Percentiles rank a stretch among this genome's conserved stretches.
phyloP scores from a whole-genome alignment of 176 grass and related monocot genomes.

The Avena atlantica region DNA sequence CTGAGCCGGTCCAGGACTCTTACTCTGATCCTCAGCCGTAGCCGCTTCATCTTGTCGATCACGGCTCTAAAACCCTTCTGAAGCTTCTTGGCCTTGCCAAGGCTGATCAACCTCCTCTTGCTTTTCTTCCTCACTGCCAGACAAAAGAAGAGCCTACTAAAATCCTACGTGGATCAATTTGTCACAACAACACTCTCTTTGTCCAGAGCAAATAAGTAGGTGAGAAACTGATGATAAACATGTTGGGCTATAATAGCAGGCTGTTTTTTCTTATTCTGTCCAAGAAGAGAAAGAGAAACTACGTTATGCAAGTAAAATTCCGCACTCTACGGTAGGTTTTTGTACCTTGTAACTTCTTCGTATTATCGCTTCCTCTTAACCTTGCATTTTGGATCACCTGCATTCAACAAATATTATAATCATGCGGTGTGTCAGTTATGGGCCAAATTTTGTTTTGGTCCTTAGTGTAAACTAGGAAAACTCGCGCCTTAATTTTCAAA shows the following conservation, averaged over 20 bases:
- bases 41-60: conserved; percentile 59
- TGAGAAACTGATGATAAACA: too few relatives aligned
- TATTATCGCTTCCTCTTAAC: conserved; percentile 45
- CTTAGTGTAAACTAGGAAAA: neutral
- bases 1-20: conserved; percentile 54
- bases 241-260: too few relatives aligned
- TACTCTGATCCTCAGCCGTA: conserved; percentile 67
- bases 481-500: neutral
- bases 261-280: too few relatives aligned
- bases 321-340: neutral
- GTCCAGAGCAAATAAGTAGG: neutral
- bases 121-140: conserved; percentile 40
- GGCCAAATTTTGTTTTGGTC: neutral
- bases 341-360: conserved; percentile 43
- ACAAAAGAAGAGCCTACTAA: neutral
- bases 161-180: neutral
- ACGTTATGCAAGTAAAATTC: too few relatives aligned
- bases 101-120: conserved; percentile 51
- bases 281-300: too few relatives aligned
- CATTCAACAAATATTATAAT: neutral
- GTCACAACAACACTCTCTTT: neutral
- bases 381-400: conserved; percentile 66
- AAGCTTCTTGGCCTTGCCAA: conserved; percentile 57
- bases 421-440: neutral
- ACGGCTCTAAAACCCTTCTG: conserved; percentile 54